Evolutionary conservation across 2,329 filamentous ascomycete species (phyloP), one percentile per base, ranked within the genome.

Genomic region (Boeremia lycopersici): DNA sequence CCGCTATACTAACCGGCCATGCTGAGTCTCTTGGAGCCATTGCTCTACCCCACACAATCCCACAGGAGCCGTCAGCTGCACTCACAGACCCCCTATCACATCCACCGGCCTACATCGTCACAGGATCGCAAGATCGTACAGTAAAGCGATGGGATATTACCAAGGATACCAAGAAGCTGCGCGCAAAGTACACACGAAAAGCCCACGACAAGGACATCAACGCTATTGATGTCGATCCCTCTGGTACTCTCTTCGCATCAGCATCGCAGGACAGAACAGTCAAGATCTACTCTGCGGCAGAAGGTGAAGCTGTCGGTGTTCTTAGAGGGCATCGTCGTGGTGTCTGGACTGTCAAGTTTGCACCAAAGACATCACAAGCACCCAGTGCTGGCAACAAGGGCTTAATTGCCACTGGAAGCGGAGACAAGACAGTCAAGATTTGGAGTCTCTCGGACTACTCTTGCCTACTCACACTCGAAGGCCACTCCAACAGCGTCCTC

Each of bases 161-260:
- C 23, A 73, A 74, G 53, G 72, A 72, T 25, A 74, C 78, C 41
- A 84, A 83, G 56, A 81, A 83, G 9, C 78, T 86, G 9, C 80
- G 86, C 64, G 91, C 91, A 35, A 77, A 87, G 4, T 99, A 90
- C 74, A 98, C 95, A 1, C 86, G 95, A 52, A 96, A 97, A 75
- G 95, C 95, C 1, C 95, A 99, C 76, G 95, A 99, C 71, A 99
- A 99, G 73, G 95, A 99, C 64, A 99, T 99, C 76, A 99, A 99
- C 67, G 92, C 95, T 2, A 84, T 99, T 45, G 91, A 96, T 61
- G 82, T 95, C 10, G 90, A 92, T 60, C 83, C 86, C 19, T 82
- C 84, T 1, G 86, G 85, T 4, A 85, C 87, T n/a, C 77, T 97
- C 1, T 98, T 99, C 70, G 96, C 93, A 3, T 97, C 95, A 1